Evolutionary conservation across 2,329 filamentous ascomycete species (phyloP).

Genomic region (Drechslera avenae): DNA sequence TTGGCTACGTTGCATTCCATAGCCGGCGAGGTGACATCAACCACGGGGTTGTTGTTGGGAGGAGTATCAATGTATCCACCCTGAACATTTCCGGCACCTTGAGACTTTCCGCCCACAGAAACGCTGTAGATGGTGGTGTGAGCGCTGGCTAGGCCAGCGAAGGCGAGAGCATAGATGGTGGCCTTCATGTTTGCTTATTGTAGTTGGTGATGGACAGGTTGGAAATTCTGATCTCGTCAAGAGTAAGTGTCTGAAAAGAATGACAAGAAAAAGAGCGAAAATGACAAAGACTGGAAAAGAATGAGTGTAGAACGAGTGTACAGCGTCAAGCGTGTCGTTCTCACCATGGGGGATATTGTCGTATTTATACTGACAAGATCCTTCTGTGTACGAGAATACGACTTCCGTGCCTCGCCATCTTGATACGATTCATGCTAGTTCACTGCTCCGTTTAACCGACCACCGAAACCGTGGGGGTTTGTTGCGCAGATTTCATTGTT

Average conservation of each 20-base stretch:
- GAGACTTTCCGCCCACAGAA: slow-evolving; percentile 51
- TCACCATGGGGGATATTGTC: slow-evolving; percentile 7
- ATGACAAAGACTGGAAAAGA: slow-evolving; percentile 27
- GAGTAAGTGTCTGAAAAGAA: slow-evolving; percentile 21
- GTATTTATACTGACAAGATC: slow-evolving; percentile 28
- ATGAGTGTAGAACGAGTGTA: slow-evolving; percentile 29
- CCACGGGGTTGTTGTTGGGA: slow-evolving; percentile 45
- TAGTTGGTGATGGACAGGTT: slow-evolving; percentile 3
- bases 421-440: slow-evolving; percentile 10
- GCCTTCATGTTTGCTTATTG: slow-evolving; percentile 39
- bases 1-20: slow-evolving; percentile 46
- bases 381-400: slow-evolving; percentile 1
- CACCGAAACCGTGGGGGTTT: no score
- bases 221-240: slow-evolving; percentile 14
- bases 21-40: slow-evolving; percentile 40
- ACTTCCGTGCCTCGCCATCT: slow-evolving; percentile 17
- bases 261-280: slow-evolving; percentile 22
- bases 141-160: slow-evolving; percentile 37
- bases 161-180: slow-evolving; percentile 36
- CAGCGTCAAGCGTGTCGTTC: slow-evolving; percentile 40
- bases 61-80: slow-evolving; percentile 57
- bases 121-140: slow-evolving; percentile 46
- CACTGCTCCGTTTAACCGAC: no score
- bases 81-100: slow-evolving; percentile 41
- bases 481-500: no score